A percentile compares a stretch with the other conserved stretches of the same genome.
These are phyloP conservation scores for Aureobasidium sp. DNA, from an alignment of 2,329 filamentous ascomycete genomes.

Conservation along the genomic window DNA sequence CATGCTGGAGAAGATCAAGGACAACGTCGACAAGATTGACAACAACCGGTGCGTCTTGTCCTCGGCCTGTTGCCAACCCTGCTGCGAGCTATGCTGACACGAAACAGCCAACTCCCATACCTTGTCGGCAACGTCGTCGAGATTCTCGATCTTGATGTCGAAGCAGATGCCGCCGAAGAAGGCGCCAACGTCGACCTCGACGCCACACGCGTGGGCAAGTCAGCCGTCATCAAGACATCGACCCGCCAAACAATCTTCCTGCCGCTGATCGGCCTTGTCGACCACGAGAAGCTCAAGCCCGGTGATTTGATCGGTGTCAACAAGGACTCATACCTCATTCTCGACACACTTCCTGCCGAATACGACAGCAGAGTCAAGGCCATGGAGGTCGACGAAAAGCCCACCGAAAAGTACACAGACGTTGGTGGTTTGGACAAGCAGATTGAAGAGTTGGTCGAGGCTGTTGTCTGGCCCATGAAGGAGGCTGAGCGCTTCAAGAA, in stretches of 20 bases:
- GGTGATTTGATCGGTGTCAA: constrained; percentile 97
- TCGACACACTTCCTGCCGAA: constrained; percentile 93
- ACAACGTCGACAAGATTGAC: constrained; percentile 97
- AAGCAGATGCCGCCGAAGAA: constrained; percentile 91
- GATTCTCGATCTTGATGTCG: constrained; percentile 91
- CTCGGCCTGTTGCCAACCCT: not conserved
- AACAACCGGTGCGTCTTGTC: constrained; percentile 72
- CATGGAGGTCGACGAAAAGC: constrained; percentile 99
- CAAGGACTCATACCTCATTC: constrained; percentile 95
- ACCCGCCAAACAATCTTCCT: constrained; percentile 98
- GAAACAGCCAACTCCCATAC: constrained; percentile 81
- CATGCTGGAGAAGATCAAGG: constrained; percentile 99
- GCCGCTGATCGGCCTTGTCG: constrained; percentile 91
- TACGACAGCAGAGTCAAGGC: constrained; percentile 99
- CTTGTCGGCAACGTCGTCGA: constrained; percentile 98
- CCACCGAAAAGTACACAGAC: constrained; percentile 97
- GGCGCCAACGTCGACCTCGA: constrained; percentile 98
- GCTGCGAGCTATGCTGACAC: constrained; percentile 11
- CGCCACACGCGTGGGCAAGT: constrained; percentile 93
- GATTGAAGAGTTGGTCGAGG: constrained; percentile 97
- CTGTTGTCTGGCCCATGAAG: constrained; percentile 99
- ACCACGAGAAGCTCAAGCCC: constrained; percentile 90
- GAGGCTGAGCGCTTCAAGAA: constrained; percentile 99
- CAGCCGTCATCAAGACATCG: constrained; percentile 98
- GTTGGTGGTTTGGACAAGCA: constrained; percentile 97